Base-by-base conservation (phyloP, 2,329 filamentous ascomycete species). In the Gyromitra esculenta region DNA sequence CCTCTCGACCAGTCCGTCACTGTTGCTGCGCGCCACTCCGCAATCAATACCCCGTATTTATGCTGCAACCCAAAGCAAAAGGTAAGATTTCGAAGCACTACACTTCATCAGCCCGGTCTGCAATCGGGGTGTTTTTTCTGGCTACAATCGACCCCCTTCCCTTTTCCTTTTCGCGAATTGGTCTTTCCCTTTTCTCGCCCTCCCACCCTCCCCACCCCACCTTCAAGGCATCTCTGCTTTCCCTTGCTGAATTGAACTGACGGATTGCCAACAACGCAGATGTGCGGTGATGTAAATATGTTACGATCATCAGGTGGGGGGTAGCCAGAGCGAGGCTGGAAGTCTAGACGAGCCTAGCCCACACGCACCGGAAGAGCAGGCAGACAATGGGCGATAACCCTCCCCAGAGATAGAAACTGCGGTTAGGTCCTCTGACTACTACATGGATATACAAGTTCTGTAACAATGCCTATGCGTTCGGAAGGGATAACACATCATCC, bases 391-490 rank as follows among this genome's bases (percentile, higher is more conserved):
- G 13, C 45, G 45, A 62, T 15, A 62, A 18, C 41, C 15, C 4
- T 45, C 15, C 2, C 25, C 25, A 31, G 13, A 50, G 45, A n/a
- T 39, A 48, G 25, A 35, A 63, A 25, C 43, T 63, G 54, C 57
- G 21, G 43, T 41, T 57, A 60, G 66, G 48, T 56, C 54, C 66
- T 69, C 68, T 70, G 50, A 59, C 72, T 71, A 64, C 65, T 71
- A 70, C 65, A 57, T 69, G 57, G 31, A 41, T 68, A 62, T 15
- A 45, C 41, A 48, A 54, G 41, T 52, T 74, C 72, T 71, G 72
- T 71, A 71, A 75, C 72, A 71, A 71, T 69, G 72, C 72, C 48
- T 65, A 65, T 75, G 72, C 72, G 57, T 75, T 69, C 66, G 59
- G 72, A 35, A 64, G 59, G 72, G 72, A 75, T 75, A 66, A 75